These are phyloP conservation scores for Nicotiana otophora DNA, from an alignment of 257 asterid species.

Conservation along the genomic window DNA sequence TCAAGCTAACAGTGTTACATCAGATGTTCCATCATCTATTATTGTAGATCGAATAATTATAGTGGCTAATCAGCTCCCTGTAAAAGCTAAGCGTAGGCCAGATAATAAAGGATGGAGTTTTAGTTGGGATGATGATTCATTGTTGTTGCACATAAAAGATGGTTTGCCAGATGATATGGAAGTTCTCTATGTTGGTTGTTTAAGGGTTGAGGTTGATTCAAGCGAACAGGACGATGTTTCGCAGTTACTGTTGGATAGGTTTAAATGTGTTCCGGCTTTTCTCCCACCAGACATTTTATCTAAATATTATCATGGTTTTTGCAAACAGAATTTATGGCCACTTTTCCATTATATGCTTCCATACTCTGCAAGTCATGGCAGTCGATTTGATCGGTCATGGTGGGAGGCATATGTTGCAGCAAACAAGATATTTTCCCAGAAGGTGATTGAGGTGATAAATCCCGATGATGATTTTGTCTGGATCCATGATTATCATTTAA, in stretches of 20 bases:
- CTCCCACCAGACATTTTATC: conserved; percentile 37
- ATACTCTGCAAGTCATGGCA: conserved; percentile 43
- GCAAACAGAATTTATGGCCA: conserved; percentile 53
- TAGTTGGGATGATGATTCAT: conserved; percentile 55
- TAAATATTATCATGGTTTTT: conserved; percentile 49
- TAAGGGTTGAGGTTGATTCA: conserved; percentile 39
- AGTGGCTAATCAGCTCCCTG: conserved; percentile 51
- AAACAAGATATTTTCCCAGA: conserved; percentile 45
- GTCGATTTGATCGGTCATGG: conserved; percentile 45
- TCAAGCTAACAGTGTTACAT: conserved; percentile 41
- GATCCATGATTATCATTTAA: conserved; percentile 52
- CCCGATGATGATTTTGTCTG: conserved; percentile 53
- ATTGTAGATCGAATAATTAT: conserved; percentile 36
- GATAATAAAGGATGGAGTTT: conserved; percentile 46
- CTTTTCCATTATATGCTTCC: conserved; percentile 53
- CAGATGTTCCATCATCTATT: conserved; percentile 41
- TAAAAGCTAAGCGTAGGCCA: conserved; percentile 41
- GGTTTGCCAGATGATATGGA: conserved; percentile 54
- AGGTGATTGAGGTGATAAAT: conserved; percentile 52
- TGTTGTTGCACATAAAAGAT: conserved; percentile 38
- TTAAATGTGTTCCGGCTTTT: conserved; percentile 52
- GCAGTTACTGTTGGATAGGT: conserved; percentile 41
- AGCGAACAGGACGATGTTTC: conserved; percentile 55
- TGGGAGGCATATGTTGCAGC: conserved; percentile 59
- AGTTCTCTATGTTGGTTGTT: conserved; percentile 45